phyloP scores from a whole-genome alignment of 192 early-diverging fungal genomes.

The Thamnidium elegans region DNA sequence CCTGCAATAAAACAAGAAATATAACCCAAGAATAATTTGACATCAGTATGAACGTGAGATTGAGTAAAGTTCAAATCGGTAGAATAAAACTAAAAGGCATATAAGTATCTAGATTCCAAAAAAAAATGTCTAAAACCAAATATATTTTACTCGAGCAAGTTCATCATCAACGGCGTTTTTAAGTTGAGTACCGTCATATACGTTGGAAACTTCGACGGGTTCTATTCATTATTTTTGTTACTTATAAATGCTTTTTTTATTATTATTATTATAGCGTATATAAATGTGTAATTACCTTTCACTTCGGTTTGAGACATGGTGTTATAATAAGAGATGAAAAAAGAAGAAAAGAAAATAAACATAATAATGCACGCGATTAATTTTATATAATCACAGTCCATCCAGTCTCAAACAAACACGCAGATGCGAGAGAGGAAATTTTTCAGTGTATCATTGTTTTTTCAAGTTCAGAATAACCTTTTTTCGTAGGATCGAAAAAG shows the following conservation, averaged over 20 bases:
- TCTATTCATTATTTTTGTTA: neutral
- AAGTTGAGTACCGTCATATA: conserved; percentile 48
- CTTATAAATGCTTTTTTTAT: neutral
- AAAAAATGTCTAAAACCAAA: neutral
- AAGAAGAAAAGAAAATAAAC: too few species aligned
- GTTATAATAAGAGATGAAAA: too few species aligned
- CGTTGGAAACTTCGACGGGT: conserved; percentile 39
- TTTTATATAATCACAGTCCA: too few species aligned
- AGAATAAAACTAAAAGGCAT: conserved; percentile 39
- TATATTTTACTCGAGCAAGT: conserved; percentile 46
- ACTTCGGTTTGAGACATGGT: neutral
- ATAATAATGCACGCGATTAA: too few species aligned
- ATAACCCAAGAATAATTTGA: conserved; percentile 81
- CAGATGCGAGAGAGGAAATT: too few species aligned
- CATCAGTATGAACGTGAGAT: conserved; percentile 78
- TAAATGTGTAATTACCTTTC: neutral
- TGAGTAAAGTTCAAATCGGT: conserved; percentile 56
- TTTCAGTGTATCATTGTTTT: too few species aligned
- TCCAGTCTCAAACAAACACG: too few species aligned
- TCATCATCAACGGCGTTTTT: conserved; percentile 67
- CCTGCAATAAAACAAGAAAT: conserved; percentile 70
- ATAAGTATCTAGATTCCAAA: neutral
- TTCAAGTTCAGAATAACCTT: too few species aligned
- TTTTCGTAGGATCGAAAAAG: too few species aligned
- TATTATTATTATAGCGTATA: neutral